Percentiles rank a stretch among this genome's conserved stretches.
Evolutionary conservation across 75 land plant genomes (phyloP).

Genomic region (Larix kaempferi): DNA sequence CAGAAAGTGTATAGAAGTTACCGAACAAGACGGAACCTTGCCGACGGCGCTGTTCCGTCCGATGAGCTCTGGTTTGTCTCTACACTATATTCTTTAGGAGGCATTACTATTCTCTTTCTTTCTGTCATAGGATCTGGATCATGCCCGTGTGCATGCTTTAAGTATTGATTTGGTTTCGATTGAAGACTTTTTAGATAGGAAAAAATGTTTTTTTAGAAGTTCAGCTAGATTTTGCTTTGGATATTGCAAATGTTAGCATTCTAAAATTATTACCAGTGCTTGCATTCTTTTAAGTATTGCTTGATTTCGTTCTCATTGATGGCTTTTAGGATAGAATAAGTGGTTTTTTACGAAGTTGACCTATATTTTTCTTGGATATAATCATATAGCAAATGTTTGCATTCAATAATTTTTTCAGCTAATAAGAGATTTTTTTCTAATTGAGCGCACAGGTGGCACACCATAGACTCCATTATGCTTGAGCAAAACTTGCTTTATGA

Average conservation of each 20-base stretch:
- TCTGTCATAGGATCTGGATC: background rate
- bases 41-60: slow-evolving; percentile 80
- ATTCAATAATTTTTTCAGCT: background rate
- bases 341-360: background rate
- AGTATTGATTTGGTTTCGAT: background rate
- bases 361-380: background rate
- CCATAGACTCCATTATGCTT: background rate
- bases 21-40: slow-evolving; percentile 75
- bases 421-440: background rate
- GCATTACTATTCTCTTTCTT: background rate
- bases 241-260: no score
- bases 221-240: background rate
- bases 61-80: slow-evolving; percentile 29
- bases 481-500: slow-evolving; percentile 10
- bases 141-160: background rate
- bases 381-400: background rate
- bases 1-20: slow-evolving; percentile 88
- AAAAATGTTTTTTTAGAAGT: background rate
- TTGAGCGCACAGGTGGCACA: background rate
- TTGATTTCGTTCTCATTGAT: background rate
- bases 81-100: background rate
- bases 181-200: background rate
- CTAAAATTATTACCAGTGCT: no score
- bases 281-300: no score
- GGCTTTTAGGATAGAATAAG: background rate